Evolutionary conservation across 2,329 filamentous ascomycete genomes (phyloP), one percentile per base, ranked within the genome.

Genomic region (Metarhizium humberi): DNA sequence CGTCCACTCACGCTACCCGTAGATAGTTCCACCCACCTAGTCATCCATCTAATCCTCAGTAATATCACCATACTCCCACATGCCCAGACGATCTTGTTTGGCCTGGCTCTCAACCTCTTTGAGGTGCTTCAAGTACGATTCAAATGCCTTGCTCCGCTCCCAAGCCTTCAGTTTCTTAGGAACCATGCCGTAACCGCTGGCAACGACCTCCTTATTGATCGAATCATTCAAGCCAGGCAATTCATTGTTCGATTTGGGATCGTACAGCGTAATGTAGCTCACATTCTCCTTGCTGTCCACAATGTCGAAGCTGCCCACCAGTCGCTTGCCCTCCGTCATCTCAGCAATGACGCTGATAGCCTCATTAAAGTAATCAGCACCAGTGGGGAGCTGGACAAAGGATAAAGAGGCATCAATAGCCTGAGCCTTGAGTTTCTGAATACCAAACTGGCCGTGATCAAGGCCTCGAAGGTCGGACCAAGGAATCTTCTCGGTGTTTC

Each of bases 11-110:
- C 6, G 34, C 43, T 6, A 49, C 20, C 32, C 43, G 36, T 42
- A n/a, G 29, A 34, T 11, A 48, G 51, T 56, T 40, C 51, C 45
- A 30, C 46, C 47, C n/a, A 11, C 32, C 36, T 5, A 34, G 46
- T 43, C 34, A 18, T 34, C 36, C 54, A n/a, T 52, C 70, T 84
- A 91, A 67, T 95, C 90, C 75, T 96, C 92, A 14, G 90, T 95
- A 67, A 96, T 79, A 70, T 97, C 94, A 63, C 94, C 94, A 72
- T 97, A 99, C 80, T 99, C 94, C 92, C 92, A 99, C 81, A 96
- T 94, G 47, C 94, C 94, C 61, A 84, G 78, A 59, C 91, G 83
- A 56, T 85, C 84, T 55, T 81, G 77, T 81, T 95, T 96, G 4
- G 92, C 92, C 70, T 86, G 78, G 40, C 80, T 78, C 76, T 95